phyloP scores from a whole-genome alignment of 768 basidiomycete species.

The Phanerochaete sordida region DNA sequence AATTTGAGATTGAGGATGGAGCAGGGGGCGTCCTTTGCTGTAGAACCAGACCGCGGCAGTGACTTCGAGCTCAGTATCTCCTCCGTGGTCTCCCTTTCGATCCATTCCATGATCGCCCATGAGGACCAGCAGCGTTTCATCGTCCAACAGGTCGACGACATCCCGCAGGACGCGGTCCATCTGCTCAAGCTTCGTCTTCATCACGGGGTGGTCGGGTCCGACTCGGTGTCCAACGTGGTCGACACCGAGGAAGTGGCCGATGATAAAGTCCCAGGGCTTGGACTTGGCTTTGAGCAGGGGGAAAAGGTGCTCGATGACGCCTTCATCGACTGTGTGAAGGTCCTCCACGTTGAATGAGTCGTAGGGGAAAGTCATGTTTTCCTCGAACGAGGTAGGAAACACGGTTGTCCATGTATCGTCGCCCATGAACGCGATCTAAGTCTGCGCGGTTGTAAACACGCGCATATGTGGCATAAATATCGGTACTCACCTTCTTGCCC shows the following conservation, averaged over 20 bases:
- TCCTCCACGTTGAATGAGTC: constrained; percentile 99
- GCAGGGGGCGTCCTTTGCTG: constrained; percentile 64
- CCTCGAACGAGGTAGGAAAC: constrained; percentile 73
- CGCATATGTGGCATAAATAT: neutral
- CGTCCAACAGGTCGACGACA: constrained; percentile 71
- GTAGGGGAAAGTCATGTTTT: constrained; percentile 76
- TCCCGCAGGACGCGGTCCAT: constrained; percentile 78
- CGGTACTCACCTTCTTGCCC: constrained; percentile 53
- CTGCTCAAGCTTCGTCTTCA: constrained; percentile 82
- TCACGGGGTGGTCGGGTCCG: constrained; percentile 82
- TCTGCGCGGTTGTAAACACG: constrained; percentile 19
- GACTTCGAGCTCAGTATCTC: constrained; percentile 83
- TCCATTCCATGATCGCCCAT: constrained; percentile 99
- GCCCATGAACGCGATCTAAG: constrained; percentile 84
- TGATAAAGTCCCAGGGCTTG: constrained; percentile 74
- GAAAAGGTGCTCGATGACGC: constrained; percentile 81
- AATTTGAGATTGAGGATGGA: constrained; percentile 29
- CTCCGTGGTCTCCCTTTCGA: constrained; percentile 89
- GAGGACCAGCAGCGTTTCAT: constrained; percentile 89
- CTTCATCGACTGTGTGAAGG: constrained; percentile 91
- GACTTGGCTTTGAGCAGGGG: constrained; percentile 57
- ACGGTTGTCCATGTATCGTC: constrained; percentile 96
- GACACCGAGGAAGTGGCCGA: constrained; percentile 93
- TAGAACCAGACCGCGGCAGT: constrained; percentile 90
- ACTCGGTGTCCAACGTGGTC: constrained; percentile 96